Evolutionary conservation across 208 protist species (phyloP).

Genomic region (Acanthamoeba quina): DNA sequence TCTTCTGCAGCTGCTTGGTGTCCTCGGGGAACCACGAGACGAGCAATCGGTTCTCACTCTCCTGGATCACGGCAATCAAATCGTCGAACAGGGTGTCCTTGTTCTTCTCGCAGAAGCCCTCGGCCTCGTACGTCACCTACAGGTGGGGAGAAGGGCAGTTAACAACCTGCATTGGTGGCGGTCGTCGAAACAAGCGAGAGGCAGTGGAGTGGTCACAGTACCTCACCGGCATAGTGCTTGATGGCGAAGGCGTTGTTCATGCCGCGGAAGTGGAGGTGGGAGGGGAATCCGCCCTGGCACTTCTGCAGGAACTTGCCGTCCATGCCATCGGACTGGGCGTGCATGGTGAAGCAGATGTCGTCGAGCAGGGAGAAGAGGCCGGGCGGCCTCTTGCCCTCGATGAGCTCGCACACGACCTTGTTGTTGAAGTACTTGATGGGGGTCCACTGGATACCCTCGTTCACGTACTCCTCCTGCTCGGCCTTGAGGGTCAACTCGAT

Average conservation of each 20-base stretch:
- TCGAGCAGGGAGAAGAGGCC: conserved; percentile 96
- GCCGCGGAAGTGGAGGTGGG: conserved; percentile 76
- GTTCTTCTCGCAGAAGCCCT: conserved; percentile 88
- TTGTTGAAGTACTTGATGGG: conserved; percentile 98
- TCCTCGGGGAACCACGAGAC: conserved; percentile 62
- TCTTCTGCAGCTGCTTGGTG: conserved; percentile 76
- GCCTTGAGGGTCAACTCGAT: conserved; percentile 93
- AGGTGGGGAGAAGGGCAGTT: conserved; percentile 11
- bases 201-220: neutral
- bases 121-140: conserved; percentile 83
- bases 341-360: conserved; percentile 96
- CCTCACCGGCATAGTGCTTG: conserved; percentile 90
- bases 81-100: conserved; percentile 87
- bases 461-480: conserved; percentile 97
- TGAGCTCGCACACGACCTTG: conserved; percentile 95
- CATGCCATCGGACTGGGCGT: conserved; percentile 68
- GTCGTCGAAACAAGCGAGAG: neutral
- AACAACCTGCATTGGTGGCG: neutral
- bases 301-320: conserved; percentile 73
- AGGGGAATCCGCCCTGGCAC: conserved; percentile 64
- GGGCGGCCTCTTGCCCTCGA: conserved; percentile 93
- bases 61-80: conserved; percentile 82
- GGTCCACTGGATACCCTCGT: conserved; percentile 96
- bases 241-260: conserved; percentile 84
- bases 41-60: conserved; percentile 66